Conservation (phyloP, 495 filamentous ascomycete species). For the Penicillium macrosclerotiorum region DNA sequence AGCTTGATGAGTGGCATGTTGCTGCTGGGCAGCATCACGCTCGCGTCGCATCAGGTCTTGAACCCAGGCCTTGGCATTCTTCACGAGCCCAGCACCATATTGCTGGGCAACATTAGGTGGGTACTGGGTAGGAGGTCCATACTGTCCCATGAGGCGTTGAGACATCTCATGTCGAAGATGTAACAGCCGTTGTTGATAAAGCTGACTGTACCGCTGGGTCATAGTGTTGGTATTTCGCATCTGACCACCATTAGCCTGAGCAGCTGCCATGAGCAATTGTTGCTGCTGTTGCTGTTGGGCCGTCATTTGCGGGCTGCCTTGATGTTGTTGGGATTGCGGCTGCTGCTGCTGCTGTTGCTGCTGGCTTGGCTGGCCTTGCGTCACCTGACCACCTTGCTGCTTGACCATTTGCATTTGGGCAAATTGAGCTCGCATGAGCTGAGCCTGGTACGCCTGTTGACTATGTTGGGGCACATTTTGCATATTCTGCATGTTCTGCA, state of each 20-base stretch:
- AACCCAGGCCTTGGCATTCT: conserved; percentile 43
- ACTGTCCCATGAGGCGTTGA: conserved; percentile 36
- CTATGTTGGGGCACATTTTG: conserved; percentile 35
- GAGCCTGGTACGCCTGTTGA: conserved; percentile 48
- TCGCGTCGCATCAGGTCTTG: conserved; percentile 47
- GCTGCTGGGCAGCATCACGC: conserved; percentile 36
- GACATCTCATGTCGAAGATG: conserved; percentile 41
- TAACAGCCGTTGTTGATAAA: conserved; percentile 40
- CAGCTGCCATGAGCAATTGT: conserved; percentile 42
- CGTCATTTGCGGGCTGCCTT: conserved; percentile 34
- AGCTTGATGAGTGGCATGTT: conserved; percentile 27
- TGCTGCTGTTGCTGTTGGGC: conserved; percentile 39
- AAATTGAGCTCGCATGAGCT: conserved; percentile 42
- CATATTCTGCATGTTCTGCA: conserved; percentile 36
- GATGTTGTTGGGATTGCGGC: conserved; percentile 36
- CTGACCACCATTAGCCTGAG: conserved; percentile 42
- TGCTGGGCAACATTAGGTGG: conserved; percentile 43
- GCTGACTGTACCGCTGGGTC: conserved; percentile 33
- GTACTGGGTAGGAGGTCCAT: conserved; percentile 42
- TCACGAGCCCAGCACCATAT: conserved; percentile 34
- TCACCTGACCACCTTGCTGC: conserved; percentile 37
- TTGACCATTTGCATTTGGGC: conserved; percentile 42
- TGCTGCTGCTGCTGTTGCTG: conserved; percentile 31
- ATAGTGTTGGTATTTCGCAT: conserved; percentile 34
- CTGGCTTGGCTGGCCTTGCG: conserved; percentile 31